Base-by-base conservation (phyloP, 1,284 basidiomycete species). In the Melanopsichium pennsylvanicum region DNA sequence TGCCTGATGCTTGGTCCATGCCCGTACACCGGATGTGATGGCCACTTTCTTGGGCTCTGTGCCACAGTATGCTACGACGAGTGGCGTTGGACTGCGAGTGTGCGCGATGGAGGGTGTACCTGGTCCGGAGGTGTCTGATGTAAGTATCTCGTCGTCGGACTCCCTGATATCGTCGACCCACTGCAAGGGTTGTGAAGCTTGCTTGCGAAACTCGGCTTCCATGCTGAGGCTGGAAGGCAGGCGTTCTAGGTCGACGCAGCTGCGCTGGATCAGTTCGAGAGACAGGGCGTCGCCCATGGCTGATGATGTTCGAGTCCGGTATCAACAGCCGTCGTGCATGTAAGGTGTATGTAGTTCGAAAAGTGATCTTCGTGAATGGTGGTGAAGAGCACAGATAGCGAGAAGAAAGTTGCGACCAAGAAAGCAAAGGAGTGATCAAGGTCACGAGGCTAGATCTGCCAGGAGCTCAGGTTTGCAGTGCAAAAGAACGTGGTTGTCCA, bases 1-100 rank as follows among this genome's bases (percentile, higher is more conserved):
- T 1, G 67, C 67, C 15, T 68, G 64, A 27, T 57, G 54, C 12
- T 68, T 68, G 9, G 64, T 68, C 64, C 64, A 68, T 2, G 64
- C 58, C 21, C 64, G 44, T 2, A 68, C 64, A 26, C 64, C 64
- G 18, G 48, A 61, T 31, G 58, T 54, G 49, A 68, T 50, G 21
- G 58, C 54, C 21, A 58, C 52, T 5, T 61, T 29, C 23, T 38
- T 55, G 3, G 64, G 49, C 31, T 68, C 47, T 13, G 48, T 54
- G 36, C 56, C 58, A 27, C 52, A 49, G 25, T 61, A 57, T 6
- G 52, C 52, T 22, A 61, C 45, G 9, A 58, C 27, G 12, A 52
- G 33, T 4, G 64, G 64, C 4, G 64, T 52, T 2, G 64, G 36
- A 13, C 40, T 49, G 42, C 38, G 41, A 16, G 35, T 61, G 33